Evolutionary conservation across 1,139 yeast species (phyloP).

Genomic region (Candida albicans): DNA sequence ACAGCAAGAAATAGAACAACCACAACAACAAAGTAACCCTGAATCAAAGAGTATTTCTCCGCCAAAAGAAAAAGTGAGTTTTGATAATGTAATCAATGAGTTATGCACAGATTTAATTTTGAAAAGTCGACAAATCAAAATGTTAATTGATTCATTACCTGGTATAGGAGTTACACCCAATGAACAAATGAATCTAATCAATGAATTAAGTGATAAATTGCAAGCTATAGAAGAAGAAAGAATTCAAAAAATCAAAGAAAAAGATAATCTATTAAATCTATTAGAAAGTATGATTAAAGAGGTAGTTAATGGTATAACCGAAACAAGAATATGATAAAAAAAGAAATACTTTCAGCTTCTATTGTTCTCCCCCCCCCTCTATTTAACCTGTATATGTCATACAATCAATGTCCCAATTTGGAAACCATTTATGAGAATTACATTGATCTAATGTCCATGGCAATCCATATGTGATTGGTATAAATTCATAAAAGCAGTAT

Average conservation of each 20-base stretch:
- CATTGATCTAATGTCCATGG: conserved; percentile 33
- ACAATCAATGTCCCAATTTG: conserved; percentile 41
- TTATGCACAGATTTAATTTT: conserved; percentile 80
- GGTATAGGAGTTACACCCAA: conserved; percentile 86
- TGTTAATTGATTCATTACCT: conserved; percentile 85
- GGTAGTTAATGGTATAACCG: conserved; percentile 57
- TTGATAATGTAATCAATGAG: conserved; percentile 63
- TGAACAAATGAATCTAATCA: conserved; percentile 67
- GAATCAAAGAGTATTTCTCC: conserved; percentile 19
- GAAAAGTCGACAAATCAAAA: conserved; percentile 82
- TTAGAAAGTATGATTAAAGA: conserved; percentile 70
- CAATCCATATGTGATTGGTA: conserved; percentile 38
- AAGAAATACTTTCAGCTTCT: no score
- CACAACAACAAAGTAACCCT: conserved; percentile 22
- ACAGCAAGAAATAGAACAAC: conserved; percentile 17
- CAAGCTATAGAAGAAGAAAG: conserved; percentile 62
- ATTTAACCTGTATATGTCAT: conserved; percentile 15
- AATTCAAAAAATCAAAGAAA: conserved; percentile 57
- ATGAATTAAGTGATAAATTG: conserved; percentile 63
- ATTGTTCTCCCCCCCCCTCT: no score
- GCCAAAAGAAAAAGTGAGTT: conserved; percentile 24
- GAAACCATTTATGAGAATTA: conserved; percentile 28
- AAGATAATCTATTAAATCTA: conserved; percentile 62
- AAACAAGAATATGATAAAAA: conserved; percentile 22
- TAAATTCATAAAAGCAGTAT: conserved; percentile 21